A percentile compares a stretch with the other conserved stretches of the same genome.
phyloP scores from a whole-genome alignment of 768 basidiomycete genomes.

The Tylopilus intermedius region DNA sequence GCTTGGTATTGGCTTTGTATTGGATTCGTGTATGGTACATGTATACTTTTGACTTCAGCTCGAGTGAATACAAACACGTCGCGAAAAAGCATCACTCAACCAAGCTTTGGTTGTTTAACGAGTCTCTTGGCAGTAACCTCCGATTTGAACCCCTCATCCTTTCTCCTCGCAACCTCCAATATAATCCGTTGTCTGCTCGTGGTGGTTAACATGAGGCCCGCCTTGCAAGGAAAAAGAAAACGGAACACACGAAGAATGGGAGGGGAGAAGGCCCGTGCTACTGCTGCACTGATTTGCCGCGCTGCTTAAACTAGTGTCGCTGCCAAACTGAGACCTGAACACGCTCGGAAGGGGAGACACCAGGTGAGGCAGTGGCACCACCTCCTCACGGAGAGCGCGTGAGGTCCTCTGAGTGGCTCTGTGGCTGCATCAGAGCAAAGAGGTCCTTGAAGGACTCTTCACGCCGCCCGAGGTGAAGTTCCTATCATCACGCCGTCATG shows the following conservation, averaged over 20 bases:
- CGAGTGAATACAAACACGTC: no score
- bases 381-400: slow-evolving; percentile 39
- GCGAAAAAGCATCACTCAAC: slow-evolving; percentile 24
- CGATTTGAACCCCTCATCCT: slow-evolving; percentile 44
- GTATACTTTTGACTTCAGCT: no score
- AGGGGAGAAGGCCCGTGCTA: slow-evolving; percentile 14
- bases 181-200: slow-evolving; percentile 46
- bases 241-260: slow-evolving; percentile 35
- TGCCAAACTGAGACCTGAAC: neutral
- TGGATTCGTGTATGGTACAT: no score
- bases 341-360: slow-evolving; percentile 2
- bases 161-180: slow-evolving; percentile 45
- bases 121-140: slow-evolving; percentile 53
- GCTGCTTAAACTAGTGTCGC: neutral
- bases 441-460: slow-evolving; percentile 75
- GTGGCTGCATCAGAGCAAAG: slow-evolving; percentile 73
- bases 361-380: slow-evolving; percentile 19
- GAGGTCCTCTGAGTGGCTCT: slow-evolving; percentile 72
- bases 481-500: slow-evolving; percentile 73
- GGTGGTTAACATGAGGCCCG: slow-evolving; percentile 33
- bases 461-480: slow-evolving; percentile 62
- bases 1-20: no score
- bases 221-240: slow-evolving; percentile 36
- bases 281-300: slow-evolving; percentile 1
- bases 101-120: slow-evolving; percentile 40